A percentile compares a stretch with the other conserved stretches of the same genome.
phyloP scores from a whole-genome alignment of 306 rosid species.

The Vachellia pachyceras region DNA sequence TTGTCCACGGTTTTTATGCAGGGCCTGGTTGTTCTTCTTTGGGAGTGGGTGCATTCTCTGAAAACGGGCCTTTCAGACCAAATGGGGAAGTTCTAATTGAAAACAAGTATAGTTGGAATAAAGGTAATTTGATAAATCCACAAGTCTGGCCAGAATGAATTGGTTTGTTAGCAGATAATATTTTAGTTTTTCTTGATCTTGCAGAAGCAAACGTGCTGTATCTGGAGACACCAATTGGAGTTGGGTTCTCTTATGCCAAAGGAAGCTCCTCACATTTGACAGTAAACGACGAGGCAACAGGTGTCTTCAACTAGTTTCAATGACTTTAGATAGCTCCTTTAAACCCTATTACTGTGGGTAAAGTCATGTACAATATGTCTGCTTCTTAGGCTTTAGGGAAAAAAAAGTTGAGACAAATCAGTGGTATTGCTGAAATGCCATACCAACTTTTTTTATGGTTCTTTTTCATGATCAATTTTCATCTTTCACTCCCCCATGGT shows the following conservation, averaged over 20 bases:
- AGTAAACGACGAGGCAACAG: conserved; percentile 67
- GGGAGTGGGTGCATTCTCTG: conserved; percentile 87
- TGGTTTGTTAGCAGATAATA: background rate
- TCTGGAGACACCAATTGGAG: conserved; percentile 81
- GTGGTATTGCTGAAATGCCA: conserved; percentile 39
- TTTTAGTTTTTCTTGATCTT: conserved; percentile 28
- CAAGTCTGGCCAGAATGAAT: conserved; percentile 21
- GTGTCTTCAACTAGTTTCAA: conserved; percentile 38
- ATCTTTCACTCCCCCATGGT: conserved; percentile 26
- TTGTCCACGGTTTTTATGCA: conserved; percentile 31
- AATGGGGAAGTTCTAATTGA: conserved; percentile 60
- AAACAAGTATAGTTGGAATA: conserved; percentile 82
- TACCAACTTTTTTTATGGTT: conserved; percentile 36
- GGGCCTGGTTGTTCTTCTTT: conserved; percentile 95
- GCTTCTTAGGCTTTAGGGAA: conserved; percentile 46
- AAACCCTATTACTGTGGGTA: conserved; percentile 30
- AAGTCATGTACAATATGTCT: conserved; percentile 40
- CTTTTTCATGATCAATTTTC: conserved; percentile 41
- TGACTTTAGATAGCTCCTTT: conserved; percentile 43
- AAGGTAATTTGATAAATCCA: conserved; percentile 44
- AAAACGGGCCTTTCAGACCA: conserved; percentile 87
- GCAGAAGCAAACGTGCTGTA: conserved; percentile 76
- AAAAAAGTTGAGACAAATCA: conserved; percentile 44
- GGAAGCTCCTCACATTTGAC: conserved; percentile 57
- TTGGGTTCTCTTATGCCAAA: conserved; percentile 73